Evolutionary conservation across 345 rosid genomes (phyloP).

Genomic region (Adansonia digitata): DNA sequence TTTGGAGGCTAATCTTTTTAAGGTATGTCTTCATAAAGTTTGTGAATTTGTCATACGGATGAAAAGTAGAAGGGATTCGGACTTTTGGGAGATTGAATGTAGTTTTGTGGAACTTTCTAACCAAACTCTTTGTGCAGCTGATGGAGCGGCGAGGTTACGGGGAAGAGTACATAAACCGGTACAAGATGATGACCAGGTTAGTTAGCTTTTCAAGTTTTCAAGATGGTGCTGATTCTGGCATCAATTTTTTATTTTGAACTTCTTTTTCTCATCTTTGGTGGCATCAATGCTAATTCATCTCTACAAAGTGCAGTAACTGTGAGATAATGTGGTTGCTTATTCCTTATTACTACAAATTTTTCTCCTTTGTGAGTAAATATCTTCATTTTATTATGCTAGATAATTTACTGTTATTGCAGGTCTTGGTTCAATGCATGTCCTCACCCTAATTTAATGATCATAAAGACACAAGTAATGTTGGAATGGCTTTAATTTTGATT

Average conservation of each 20-base stretch:
- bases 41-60: not conserved
- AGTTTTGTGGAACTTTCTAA: conserved; percentile 10
- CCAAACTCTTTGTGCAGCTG: conserved; percentile 44
- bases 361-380: not conserved
- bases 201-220: conserved; percentile 8
- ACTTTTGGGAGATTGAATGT: not conserved
- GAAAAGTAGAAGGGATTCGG: not conserved
- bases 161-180: conserved; percentile 74
- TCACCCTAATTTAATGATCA: conserved; percentile 1
- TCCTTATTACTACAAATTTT: not conserved
- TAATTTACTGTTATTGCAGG: not conserved
- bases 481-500: not conserved
- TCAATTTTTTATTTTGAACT: not conserved
- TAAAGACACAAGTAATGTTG: not conserved
- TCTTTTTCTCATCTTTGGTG: not conserved
- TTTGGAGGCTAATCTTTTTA: conserved; percentile 85
- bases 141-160: conserved; percentile 92
- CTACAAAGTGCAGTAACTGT: not conserved
- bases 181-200: conserved; percentile 99
- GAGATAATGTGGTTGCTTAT: not conserved
- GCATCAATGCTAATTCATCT: not conserved
- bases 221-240: not conserved
- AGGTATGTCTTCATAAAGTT: conserved; percentile 39
- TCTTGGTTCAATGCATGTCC: not conserved
- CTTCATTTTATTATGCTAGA: not conserved